Percentiles rank a stretch among this genome's conserved stretches.
Evolutionary conservation across 2,329 filamentous ascomycete species (phyloP).

Genomic region (Fusarium pilosicola): DNA sequence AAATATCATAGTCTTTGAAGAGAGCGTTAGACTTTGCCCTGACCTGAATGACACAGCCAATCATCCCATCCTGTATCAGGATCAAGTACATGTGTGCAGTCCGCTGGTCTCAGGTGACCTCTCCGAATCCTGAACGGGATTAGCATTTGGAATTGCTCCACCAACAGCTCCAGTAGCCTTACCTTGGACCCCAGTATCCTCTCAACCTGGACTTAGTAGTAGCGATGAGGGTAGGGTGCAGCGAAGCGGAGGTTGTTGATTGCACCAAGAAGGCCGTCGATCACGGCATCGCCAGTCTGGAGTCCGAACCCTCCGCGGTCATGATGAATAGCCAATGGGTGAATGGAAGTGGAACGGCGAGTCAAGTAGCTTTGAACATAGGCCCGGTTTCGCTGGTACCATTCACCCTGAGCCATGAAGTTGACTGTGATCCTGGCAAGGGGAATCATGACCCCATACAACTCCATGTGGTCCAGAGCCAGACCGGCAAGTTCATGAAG

Average conservation of each 20-base stretch:
- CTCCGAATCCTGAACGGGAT: background rate
- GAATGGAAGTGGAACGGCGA: background rate
- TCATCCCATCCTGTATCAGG: background rate
- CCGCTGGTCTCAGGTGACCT: too few species aligned
- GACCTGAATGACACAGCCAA: background rate
- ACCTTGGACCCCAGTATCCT: background rate
- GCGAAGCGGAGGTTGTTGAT: background rate
- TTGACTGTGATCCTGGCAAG: background rate
- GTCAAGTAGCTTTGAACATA: background rate
- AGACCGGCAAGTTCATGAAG: background rate
- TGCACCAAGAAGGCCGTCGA: background rate
- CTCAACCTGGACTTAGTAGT: background rate
- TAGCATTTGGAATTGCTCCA: background rate
- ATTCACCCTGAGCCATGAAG: background rate
- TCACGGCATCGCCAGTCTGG: background rate
- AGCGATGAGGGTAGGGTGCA: background rate
- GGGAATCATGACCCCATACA: background rate
- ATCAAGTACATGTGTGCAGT: background rate
- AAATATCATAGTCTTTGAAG: background rate
- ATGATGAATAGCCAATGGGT: background rate
- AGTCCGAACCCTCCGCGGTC: background rate
- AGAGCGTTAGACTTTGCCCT: background rate
- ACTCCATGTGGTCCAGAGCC: background rate
- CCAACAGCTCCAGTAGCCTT: background rate
- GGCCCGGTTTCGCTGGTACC: background rate